Base-by-base conservation (phyloP, 2,329 filamentous ascomycete species). In the Cladosporium halotolerans region DNA sequence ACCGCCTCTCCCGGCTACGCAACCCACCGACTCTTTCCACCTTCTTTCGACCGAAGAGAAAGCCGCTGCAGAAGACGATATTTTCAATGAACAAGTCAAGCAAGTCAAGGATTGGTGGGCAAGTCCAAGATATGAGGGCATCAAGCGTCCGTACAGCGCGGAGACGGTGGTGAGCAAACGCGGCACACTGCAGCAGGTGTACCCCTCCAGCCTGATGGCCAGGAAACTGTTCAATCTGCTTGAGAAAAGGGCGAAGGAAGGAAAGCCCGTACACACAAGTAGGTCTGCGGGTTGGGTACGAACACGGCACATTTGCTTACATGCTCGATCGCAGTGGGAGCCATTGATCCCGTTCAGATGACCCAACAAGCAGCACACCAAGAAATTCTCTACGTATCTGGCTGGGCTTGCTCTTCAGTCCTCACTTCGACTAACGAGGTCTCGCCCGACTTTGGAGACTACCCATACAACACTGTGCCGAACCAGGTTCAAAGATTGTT, bases 331-430 rank as follows among this genome's bases (percentile, higher is more conserved):
- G 31, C 57, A 92, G 88, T 99, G 87, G 93, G 93, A 62, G 93
- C 91, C 56, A 95, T 99, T 72, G 93, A 99, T 68, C 93, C 93
- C n/a, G 84, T 97, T 9, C 93, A 99, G 74, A 97, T 99, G 93
- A 96, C 93, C 45, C 93, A 99, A 71, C 93, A 97, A 76, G 93
- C 93, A 13, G 82, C 88, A 5, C 88, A 97, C 73, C 93, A 97
- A 69, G 92, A 99, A 70, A 88, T 96, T 14, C 80, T 99, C 43
- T 99, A 99, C 72, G 79, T 99, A 58, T 96, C 91, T 0, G 93
- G 93, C 57, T 99, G 93, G 93, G 93, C 93, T 4, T 97, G 93
- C 73, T 97, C 92, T 0, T 92, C 90, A 0, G 82, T 96, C 16
- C 77, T 99, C 43, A 97, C 92, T 3, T 85, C 84, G 9, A 97